phyloP scores from a whole-genome alignment of 2,329 filamentous ascomycete genomes.

The Fusarium avenaceum region DNA sequence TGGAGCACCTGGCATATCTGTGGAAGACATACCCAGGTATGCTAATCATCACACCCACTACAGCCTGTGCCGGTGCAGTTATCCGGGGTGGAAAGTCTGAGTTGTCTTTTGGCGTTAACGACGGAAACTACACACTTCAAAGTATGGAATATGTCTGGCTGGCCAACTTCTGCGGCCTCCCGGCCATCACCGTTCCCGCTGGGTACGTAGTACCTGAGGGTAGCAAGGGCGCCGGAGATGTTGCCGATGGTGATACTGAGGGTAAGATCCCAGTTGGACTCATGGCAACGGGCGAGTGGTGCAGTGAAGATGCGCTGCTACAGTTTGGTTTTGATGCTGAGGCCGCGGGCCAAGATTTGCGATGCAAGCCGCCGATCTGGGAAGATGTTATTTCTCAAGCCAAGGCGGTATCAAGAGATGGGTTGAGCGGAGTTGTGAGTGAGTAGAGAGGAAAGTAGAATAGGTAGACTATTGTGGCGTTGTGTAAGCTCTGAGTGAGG shows the following conservation, averaged over 20 bases:
- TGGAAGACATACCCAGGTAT: constrained; percentile 76
- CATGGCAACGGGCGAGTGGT: constrained; percentile 70
- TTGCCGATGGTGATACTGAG: constrained; percentile 51
- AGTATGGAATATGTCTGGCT: constrained; percentile 66
- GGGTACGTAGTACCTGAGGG: constrained; percentile 60
- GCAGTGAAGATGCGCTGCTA: constrained; percentile 63
- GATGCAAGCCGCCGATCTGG: constrained; percentile 38
- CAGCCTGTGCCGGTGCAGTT: constrained; percentile 62
- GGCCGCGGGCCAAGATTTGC: constrained; percentile 49
- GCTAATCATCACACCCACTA: constrained; percentile 79
- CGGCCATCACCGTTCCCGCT: constrained; percentile 60
- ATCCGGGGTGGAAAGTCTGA: constrained; percentile 55
- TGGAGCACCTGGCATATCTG: constrained; percentile 77
- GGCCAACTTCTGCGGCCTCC: constrained; percentile 65
- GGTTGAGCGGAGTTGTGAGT: neutral
- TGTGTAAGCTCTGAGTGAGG: too few relatives aligned
- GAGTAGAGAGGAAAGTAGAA: neutral
- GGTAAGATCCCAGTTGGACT: constrained; percentile 65
- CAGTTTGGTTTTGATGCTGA: constrained; percentile 64
- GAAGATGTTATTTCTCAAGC: constrained; percentile 37
- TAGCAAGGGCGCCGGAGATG: constrained; percentile 46
- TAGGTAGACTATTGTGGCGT: neutral
- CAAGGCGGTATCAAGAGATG: neutral
- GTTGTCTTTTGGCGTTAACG: constrained; percentile 58
- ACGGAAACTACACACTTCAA: constrained; percentile 61